Evolutionary conservation across 176 grass and related monocot species (phyloP).

Genomic region (Aegilops sharonensis): DNA sequence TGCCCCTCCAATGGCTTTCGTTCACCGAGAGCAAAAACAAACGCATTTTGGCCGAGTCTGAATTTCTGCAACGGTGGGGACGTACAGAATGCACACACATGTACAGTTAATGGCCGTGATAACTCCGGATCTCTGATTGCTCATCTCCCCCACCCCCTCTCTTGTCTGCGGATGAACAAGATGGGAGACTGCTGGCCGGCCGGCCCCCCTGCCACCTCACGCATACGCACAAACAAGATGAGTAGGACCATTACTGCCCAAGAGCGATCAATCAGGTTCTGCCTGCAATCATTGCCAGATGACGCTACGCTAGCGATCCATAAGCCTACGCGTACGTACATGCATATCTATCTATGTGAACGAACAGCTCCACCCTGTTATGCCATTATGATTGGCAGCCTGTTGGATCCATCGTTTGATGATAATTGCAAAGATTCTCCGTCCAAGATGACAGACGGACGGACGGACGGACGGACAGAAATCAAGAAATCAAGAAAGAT

Average conservation of each 20-base stretch:
- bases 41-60: not conserved
- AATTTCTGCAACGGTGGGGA: not conserved
- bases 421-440: constrained; percentile 15
- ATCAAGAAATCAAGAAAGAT: not conserved
- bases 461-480: not conserved
- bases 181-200: not conserved
- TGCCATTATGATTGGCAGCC: constrained; percentile 14
- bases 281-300: constrained; percentile 35
- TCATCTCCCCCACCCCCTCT: not conserved
- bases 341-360: not conserved
- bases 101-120: not conserved
- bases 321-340: not conserved
- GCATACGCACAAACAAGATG: not conserved
- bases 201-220: not conserved
- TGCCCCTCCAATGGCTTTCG: not conserved
- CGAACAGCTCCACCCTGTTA: not conserved
- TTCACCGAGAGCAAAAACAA: not conserved
- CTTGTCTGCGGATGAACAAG: not conserved
- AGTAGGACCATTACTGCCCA: not conserved
- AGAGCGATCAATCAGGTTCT: constrained; percentile 8
- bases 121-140: not conserved
- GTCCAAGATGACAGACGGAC: not conserved
- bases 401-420: constrained; percentile 19
- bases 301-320: not conserved
- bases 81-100: not conserved